Evolutionary conservation across 1,284 basidiomycete species (phyloP), one percentile per base, ranked within the genome.

Genomic region (Cutaneotrichosporon spelunceum): DNA sequence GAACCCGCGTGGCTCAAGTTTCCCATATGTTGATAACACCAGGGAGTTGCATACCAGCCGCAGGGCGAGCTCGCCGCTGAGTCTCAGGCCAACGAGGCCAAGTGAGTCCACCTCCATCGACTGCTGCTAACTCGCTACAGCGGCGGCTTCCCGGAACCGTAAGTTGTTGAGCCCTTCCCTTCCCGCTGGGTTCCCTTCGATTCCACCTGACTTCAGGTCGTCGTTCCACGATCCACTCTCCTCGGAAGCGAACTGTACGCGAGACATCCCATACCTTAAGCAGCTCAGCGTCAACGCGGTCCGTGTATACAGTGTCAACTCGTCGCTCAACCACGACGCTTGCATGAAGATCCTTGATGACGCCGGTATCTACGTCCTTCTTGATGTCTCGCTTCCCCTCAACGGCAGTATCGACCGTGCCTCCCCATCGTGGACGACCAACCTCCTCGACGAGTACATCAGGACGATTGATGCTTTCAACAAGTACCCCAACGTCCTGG

Each of bases 341-440:
- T 96, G 93, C 78, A 95, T 96, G 93, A 79, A 79, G 52, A 78
- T 85, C 9, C 82, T 96, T 62, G 87, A 86, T 70, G 80, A 81
- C 44, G 90, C 90, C 45, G 88, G 88, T 44, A 95, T 95, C 66
- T 95, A 95, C 77, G 85, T 90, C 57, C 88, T 95, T 87, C 86
- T 95, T 66, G 93, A 95, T 76, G 82, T 95, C 53, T 84, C 89
- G 1, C 81, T 93, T 11, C 92, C 92, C 19, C 79, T 88, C 39
- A 93, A 92, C 71, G 91, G 92, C 45, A 91, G 89, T 34, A 92
- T 94, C 64, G 85, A 93, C 79, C 87, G 91, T 30, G 74, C 80
- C 27, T 74, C 81, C 26, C 92, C 93, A 0, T 77, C 87, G 0
- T 96, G 93, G 93, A 84, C 88, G 1, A 89, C 89, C 9, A 89